phyloP scores from a whole-genome alignment of 176 grass and related monocot genomes.

The Aegilops sharonensis region DNA sequence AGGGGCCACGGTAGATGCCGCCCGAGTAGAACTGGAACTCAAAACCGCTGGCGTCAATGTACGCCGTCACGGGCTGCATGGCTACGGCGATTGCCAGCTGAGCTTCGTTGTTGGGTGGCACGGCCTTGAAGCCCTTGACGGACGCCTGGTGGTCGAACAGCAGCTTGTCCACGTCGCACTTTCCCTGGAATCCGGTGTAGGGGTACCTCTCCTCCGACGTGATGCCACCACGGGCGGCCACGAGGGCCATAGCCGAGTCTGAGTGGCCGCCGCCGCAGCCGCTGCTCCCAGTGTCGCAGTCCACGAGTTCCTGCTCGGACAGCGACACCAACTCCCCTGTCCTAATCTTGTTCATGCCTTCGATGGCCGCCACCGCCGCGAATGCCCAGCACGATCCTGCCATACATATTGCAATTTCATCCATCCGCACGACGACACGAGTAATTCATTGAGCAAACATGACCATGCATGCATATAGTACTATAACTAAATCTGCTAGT shows the following conservation, averaged over 20 bases:
- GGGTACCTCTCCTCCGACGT: slow-evolving; percentile 22
- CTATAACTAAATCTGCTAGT: not conserved
- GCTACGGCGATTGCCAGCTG: slow-evolving; percentile 36
- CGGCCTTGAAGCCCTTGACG: slow-evolving; percentile 1
- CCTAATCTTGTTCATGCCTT: slow-evolving; percentile 45
- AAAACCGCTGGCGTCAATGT: slow-evolving; percentile 10
- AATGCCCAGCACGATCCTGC: slow-evolving; percentile 41
- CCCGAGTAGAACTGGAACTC: slow-evolving; percentile 43
- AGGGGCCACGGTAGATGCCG: slow-evolving; percentile 41
- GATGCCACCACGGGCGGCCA: slow-evolving; percentile 29
- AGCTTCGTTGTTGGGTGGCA: slow-evolving; percentile 23
- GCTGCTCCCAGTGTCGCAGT: slow-evolving; percentile 22
- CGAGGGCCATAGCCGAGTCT: slow-evolving; percentile 28
- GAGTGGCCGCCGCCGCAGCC: slow-evolving; percentile 25
- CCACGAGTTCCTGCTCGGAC: slow-evolving; percentile 40
- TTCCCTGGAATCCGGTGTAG: not conserved
- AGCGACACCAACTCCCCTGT: slow-evolving; percentile 32
- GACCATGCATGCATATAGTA: not conserved
- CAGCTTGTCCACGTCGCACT: slow-evolving; percentile 13
- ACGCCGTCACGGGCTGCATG: slow-evolving; percentile 42
- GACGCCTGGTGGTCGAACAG: not conserved
- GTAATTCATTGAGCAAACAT: not conserved
- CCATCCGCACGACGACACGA: too few relatives aligned
- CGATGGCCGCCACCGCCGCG: slow-evolving; percentile 31
- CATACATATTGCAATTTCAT: not conserved